Evolutionary conservation across 2,329 filamentous ascomycete species (phyloP).

Genomic region (Hypoxylon rubiginosum): DNA sequence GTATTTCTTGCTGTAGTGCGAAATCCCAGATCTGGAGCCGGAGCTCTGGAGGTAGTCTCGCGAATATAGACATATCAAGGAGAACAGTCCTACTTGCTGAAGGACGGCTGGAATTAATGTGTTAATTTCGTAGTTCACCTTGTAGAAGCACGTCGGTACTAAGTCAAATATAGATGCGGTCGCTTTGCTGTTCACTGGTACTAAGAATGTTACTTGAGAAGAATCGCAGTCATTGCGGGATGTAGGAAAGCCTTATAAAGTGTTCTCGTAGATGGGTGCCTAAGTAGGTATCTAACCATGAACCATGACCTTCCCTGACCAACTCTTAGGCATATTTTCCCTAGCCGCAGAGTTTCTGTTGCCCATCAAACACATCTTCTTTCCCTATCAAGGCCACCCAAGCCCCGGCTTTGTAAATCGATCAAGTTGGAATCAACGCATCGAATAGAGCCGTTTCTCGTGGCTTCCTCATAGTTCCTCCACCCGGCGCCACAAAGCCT

Average conservation of each 20-base stretch:
- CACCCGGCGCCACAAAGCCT: too few relatives aligned
- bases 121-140: too few relatives aligned
- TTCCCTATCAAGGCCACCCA: background rate
- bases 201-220: too few relatives aligned
- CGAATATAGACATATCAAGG: constrained; percentile 14
- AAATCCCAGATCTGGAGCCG: constrained; percentile 26
- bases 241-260: background rate
- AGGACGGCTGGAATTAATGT: background rate
- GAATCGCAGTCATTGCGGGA: background rate
- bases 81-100: background rate
- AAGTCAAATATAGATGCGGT: background rate
- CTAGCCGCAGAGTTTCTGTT: too few relatives aligned
- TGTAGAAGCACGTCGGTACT: too few relatives aligned
- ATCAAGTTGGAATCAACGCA: background rate
- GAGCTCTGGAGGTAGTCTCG: constrained; percentile 17
- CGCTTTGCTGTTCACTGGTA: background rate
- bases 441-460: background rate
- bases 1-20: constrained; percentile 20
- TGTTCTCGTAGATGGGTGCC: background rate
- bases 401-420: background rate
- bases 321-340: background rate
- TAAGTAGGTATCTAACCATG: background rate
- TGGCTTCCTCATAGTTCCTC: too few relatives aligned
- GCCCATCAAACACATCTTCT: background rate
- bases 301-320: background rate